Conservation (phyloP, 1,284 basidiomycete species). For the Naganishia sp. region DNA sequence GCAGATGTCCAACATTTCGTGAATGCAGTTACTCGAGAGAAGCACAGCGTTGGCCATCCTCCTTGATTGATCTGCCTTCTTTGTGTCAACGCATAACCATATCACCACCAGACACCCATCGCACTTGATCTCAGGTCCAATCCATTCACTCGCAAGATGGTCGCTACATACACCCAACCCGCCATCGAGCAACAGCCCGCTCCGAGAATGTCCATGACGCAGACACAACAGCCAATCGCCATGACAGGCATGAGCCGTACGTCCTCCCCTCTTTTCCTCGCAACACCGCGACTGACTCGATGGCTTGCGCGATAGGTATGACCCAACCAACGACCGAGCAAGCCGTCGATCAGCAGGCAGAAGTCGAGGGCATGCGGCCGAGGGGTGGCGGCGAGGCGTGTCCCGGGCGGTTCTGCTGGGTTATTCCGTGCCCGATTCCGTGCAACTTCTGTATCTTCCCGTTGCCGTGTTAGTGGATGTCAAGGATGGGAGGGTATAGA, state of each 20-base stretch:
- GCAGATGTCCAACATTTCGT: not conserved
- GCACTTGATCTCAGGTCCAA: too few relatives aligned
- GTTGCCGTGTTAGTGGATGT: slow-evolving; percentile 16
- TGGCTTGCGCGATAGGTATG: slow-evolving; percentile 4
- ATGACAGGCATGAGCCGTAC: slow-evolving; percentile 14
- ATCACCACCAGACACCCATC: not conserved
- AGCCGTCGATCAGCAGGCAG: slow-evolving; percentile 17
- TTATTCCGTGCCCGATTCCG: slow-evolving; percentile 34
- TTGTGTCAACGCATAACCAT: not conserved
- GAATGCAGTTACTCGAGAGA: not conserved
- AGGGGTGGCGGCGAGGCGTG: slow-evolving; percentile 32
- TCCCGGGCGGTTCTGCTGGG: slow-evolving; percentile 32
- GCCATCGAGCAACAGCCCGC: slow-evolving; percentile 19
- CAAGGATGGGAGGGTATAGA: not conserved
- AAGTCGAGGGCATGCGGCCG: slow-evolving; percentile 29
- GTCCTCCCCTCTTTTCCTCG: not conserved
- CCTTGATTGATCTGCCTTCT: not conserved
- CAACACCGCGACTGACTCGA: not conserved
- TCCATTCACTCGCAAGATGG: not conserved
- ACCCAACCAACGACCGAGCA: slow-evolving; percentile 25
- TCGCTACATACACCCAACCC: slow-evolving; percentile 20
- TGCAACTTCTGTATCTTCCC: slow-evolving; percentile 29
- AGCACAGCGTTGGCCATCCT: not conserved
- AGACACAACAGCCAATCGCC: slow-evolving; percentile 16
- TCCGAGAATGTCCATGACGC: slow-evolving; percentile 8